Evolutionary conservation across 176 grass and related monocot species (phyloP), one percentile per base, ranked within the genome.

Genomic region (Oryza glaberrima): DNA sequence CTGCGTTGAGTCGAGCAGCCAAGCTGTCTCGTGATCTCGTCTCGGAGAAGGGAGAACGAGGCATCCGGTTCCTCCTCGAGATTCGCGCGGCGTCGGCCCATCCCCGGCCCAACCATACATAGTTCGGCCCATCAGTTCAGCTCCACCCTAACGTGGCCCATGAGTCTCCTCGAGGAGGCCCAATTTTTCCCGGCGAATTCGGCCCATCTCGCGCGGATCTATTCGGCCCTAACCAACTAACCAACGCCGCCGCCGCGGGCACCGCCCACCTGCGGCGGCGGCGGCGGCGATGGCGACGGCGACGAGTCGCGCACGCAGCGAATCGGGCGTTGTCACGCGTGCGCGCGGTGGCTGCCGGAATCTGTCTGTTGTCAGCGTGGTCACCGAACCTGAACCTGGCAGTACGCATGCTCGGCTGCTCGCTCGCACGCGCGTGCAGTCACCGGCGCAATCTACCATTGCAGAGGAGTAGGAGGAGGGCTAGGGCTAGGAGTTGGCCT

Each of bases 21-120:
- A 38, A 61, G 26, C 17, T 63, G 79, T 67, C 20, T 1, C 47
- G 65, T 26, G 26, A 26, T 26, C 26, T 26, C 26, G 26, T 26
- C 26, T 0, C 47, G 65, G n/a, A 15, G 81, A 19, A n/a, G 69
- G 25, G 12, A 9, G 54, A 14, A 7, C 41, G 69, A 51, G 69
- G 82, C 64, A 69, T 25, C 63, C 4, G 16, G 34, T 64, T 79
- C 32, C 23, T 78, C 70, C 30, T 54, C 14, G 64, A 80, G 82
- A 85, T 81, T 79, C 87, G 82, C 60, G 81, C 19, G 2, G 73
- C 4, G 8, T 22, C 23, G 54, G 12, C 38, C 72, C 52, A 58
- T 58, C 52, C 52, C 52, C 52, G 6, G 52, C 17, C 52, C 52
- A 54, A 54, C 47, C 38, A 40, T 49, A 54, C 35, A 36, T 36